Conservation (phyloP, 805 yeast species). For the Helenozyma baotianmanensis region DNA sequence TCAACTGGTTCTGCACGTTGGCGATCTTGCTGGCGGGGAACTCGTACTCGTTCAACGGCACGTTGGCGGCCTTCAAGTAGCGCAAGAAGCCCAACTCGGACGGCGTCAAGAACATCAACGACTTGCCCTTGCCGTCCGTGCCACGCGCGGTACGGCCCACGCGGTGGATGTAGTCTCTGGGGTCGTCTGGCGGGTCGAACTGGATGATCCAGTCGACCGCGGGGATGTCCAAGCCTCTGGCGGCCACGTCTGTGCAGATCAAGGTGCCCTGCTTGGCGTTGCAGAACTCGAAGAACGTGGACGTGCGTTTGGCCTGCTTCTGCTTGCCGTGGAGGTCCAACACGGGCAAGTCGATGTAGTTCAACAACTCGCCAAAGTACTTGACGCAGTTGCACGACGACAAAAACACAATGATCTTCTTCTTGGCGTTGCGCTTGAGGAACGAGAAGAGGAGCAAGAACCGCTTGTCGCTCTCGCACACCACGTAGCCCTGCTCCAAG, state of each 20-base stretch:
- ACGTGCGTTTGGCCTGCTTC: conserved; percentile 97
- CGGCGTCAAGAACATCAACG: conserved; percentile 93
- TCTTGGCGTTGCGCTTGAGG: conserved; percentile 86
- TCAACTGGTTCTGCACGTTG: conserved; percentile 90
- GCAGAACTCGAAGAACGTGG: conserved; percentile 96
- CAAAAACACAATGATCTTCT: conserved; percentile 88
- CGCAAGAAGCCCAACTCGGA: conserved; percentile 91
- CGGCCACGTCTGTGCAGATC: conserved; percentile 97
- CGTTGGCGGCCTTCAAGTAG: conserved; percentile 93
- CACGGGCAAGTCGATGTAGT: conserved; percentile 95
- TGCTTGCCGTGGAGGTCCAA: conserved; percentile 96
- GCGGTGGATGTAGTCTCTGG: conserved; percentile 97
- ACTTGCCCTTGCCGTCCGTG: conserved; percentile 80
- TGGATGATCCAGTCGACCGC: conserved; percentile 99
- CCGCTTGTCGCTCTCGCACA: conserved; percentile 93
- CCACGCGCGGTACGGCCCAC: conserved; percentile 99
- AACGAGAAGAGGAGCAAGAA: conserved; percentile 87
- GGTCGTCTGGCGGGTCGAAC: conserved; percentile 99
- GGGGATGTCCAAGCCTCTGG: conserved; percentile 98
- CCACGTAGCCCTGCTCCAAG: conserved; percentile 96
- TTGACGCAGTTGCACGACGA: conserved; percentile 97
- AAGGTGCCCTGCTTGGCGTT: conserved; percentile 92
- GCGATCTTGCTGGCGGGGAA: conserved; percentile 93
- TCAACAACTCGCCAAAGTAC: conserved; percentile 89
- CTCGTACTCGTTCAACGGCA: conserved; percentile 95